These are phyloP conservation scores for Priceomyces melissophilus DNA, from an alignment of 805 yeast species.

Conservation along the genomic window DNA sequence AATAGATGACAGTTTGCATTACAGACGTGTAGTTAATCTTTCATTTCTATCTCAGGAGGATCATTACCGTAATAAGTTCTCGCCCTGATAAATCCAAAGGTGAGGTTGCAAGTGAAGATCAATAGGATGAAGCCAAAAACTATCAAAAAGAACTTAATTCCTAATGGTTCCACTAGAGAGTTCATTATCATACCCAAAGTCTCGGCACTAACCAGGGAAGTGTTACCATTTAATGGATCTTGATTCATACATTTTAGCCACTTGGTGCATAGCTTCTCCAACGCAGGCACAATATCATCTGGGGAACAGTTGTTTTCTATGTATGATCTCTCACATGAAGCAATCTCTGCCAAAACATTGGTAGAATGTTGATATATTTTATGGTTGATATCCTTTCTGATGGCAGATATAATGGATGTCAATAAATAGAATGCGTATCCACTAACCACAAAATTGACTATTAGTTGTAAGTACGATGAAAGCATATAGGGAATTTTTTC, in stretches of 20 bases:
- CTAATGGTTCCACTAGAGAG: constrained; percentile 65
- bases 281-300: constrained; percentile 53
- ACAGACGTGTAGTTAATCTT: no score
- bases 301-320: constrained; percentile 56
- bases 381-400: constrained; percentile 51
- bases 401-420: constrained; percentile 42
- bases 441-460: constrained; percentile 47
- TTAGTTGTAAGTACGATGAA: constrained; percentile 59
- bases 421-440: constrained; percentile 43
- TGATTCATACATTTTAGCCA: constrained; percentile 70
- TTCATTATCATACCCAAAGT: constrained; percentile 60
- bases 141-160: constrained; percentile 53
- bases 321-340: constrained; percentile 51
- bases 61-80: constrained; percentile 40
- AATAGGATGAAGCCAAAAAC: constrained; percentile 40
- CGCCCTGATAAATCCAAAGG: constrained; percentile 65
- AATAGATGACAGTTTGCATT: no score
- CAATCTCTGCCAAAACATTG: constrained; percentile 48
- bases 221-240: constrained; percentile 45
- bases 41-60: no score
- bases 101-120: constrained; percentile 58
- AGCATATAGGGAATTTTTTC: constrained; percentile 54
- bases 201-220: constrained; percentile 56
- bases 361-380: constrained; percentile 48
- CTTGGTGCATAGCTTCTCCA: constrained; percentile 51